phyloP scores from a whole-genome alignment of 768 basidiomycete species.

The Hypholoma fasciculare region DNA sequence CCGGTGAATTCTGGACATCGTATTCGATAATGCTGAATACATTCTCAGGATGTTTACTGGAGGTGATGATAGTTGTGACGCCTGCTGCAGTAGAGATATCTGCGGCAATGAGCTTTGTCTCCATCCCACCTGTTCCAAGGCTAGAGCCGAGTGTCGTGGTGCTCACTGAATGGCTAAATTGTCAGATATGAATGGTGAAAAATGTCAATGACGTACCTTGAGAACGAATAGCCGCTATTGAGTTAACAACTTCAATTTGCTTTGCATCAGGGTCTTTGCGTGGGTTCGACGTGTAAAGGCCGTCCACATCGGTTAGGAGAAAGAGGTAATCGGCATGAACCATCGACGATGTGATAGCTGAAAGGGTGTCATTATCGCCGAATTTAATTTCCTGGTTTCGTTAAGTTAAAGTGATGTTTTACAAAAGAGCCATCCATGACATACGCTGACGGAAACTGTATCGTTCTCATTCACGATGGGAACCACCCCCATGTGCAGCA shows the following conservation, averaged over 20 bases:
- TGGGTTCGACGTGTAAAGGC: slow-evolving; percentile 94
- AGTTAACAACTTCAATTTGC: slow-evolving; percentile 80
- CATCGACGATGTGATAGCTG: slow-evolving; percentile 97
- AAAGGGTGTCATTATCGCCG: slow-evolving; percentile 97
- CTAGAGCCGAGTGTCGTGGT: slow-evolving; percentile 90
- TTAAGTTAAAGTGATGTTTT: neutral
- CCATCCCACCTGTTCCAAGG: slow-evolving; percentile 98
- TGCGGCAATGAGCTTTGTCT: slow-evolving; percentile 97
- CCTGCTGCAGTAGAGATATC: slow-evolving; percentile 97
- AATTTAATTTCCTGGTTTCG: slow-evolving; percentile 93
- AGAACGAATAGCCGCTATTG: slow-evolving; percentile 76
- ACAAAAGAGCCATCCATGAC: slow-evolving; percentile 27
- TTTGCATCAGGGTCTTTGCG: slow-evolving; percentile 83
- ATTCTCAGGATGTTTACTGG: slow-evolving; percentile 74
- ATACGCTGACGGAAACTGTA: slow-evolving; percentile 93
- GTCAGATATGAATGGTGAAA: neutral
- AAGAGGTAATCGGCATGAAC: slow-evolving; percentile 98
- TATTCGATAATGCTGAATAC: slow-evolving; percentile 84
- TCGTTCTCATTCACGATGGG: slow-evolving; percentile 99
- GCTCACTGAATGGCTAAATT: slow-evolving; percentile 58
- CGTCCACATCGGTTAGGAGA: slow-evolving; percentile 94
- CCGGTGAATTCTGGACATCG: slow-evolving; percentile 36
- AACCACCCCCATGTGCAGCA: slow-evolving; percentile 91
- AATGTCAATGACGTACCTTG: slow-evolving; percentile 54
- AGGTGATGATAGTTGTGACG: slow-evolving; percentile 87